Evolutionary conservation across 148 eudicot genomes (phyloP), one percentile per base, ranked within the genome.

Genomic region (Rhododendron griersonianum): DNA sequence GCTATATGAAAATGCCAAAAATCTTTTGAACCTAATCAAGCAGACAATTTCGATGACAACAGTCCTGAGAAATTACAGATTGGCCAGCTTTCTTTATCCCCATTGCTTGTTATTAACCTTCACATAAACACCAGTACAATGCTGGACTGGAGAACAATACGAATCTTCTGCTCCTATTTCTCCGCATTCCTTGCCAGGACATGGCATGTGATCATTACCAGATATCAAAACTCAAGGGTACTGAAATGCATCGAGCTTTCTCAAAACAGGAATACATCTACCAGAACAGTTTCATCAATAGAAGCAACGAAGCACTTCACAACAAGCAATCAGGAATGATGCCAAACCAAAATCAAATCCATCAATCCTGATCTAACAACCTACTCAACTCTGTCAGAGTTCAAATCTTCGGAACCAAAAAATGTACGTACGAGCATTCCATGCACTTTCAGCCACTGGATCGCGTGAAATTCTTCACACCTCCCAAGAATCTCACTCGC

Each of bases 111-210:
- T 88, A 90, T 94, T 95, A 59, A 95, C 91, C 92, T 91, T 94
- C 85, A 93, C 98, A 86, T 86, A 84, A 19, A 96, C 86, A 45
- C 95, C 98, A 83, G 91, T 90, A 73, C 91, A 8, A 90, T 90
- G 74, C 95, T 81, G 33, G 96, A 86, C 84, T 92, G 90, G 74
- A 96, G 93, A 30, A 94, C 99, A 90, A 92, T 84, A 85, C 87
- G 92, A 90, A 95, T 92, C 88, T 96, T 94, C 82, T 96, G 97
- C 86, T 94, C 97, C 88, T 94, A 67, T 87, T 90, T 95, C 51
- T 96, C 98, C 84, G 93, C 97, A 87, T 90, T 95, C 86, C 98
- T 91, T 33, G 98, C 96, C 7, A 93, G 94, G 82, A 88, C 95
- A 81, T 25, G 74, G 33, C 33, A 25, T 0, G 35, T 10, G 92